Percentiles rank a stretch among this genome's conserved stretches.
phyloP scores from a whole-genome alignment of 352 stramenopile species.

The Globisporangium mamillatum region DNA sequence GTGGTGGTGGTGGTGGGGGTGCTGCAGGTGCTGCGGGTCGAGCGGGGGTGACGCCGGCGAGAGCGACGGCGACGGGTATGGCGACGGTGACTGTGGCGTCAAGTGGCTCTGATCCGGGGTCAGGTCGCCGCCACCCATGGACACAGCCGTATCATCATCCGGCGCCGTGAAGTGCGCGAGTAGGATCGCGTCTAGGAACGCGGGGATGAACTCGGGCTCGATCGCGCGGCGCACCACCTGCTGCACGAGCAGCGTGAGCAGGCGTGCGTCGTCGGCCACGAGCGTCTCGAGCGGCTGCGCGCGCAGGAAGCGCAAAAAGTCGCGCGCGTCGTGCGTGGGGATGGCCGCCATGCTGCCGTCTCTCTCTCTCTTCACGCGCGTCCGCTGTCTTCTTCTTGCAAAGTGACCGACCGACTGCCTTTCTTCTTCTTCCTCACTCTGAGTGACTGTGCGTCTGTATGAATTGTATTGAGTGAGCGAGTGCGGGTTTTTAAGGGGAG shows the following conservation, averaged over 20 bases:
- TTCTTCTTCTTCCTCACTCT: background rate
- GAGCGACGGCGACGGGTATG: slow-evolving; percentile 19
- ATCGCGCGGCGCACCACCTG: slow-evolving; percentile 20
- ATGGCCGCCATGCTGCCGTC: slow-evolving; percentile 17
- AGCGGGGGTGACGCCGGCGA: slow-evolving; percentile 17
- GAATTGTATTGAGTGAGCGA: background rate
- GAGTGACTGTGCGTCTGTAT: background rate
- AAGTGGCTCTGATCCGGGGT: slow-evolving; percentile 14
- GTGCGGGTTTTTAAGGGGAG: background rate
- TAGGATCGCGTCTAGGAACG: slow-evolving; percentile 56
- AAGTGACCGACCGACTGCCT: background rate
- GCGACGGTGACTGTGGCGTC: slow-evolving; percentile 17
- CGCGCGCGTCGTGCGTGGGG: slow-evolving; percentile 17
- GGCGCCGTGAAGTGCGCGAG: slow-evolving; percentile 25
- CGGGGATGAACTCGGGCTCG: slow-evolving; percentile 24
- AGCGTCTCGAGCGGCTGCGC: slow-evolving; percentile 17
- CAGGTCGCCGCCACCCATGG: slow-evolving; percentile 8
- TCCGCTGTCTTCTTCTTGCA: background rate
- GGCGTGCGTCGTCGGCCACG: slow-evolving; percentile 10
- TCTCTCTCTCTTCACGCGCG: background rate
- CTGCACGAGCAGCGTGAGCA: slow-evolving; percentile 18
- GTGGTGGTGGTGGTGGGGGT: slow-evolving; percentile 2
- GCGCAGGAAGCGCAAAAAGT: slow-evolving; percentile 21
- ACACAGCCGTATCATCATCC: slow-evolving; percentile 12
- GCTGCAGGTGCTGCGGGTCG: slow-evolving; percentile 12